Percentiles rank a stretch among this genome's conserved stretches.
Conservation (phyloP, 2,329 filamentous ascomycete species). For the Cladophialophora chaetospira region DNA sequence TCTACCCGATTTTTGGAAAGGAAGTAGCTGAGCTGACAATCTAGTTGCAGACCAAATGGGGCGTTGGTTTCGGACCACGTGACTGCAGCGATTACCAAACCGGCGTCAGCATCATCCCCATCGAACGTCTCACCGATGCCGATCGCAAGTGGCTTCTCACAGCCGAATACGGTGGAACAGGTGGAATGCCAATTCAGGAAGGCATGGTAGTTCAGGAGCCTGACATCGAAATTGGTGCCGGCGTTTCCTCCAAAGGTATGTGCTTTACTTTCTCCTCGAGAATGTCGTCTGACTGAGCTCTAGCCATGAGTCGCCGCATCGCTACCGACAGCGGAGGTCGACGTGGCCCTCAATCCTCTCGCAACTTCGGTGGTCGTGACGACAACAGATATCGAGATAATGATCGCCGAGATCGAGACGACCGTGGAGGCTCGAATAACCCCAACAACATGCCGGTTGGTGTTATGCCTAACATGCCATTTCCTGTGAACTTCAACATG, state of each 20-base stretch:
- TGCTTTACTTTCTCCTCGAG: background rate
- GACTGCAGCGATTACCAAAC: conserved; percentile 96
- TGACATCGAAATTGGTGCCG: conserved; percentile 96
- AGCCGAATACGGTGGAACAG: conserved; percentile 89
- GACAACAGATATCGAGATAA: conserved; percentile 39
- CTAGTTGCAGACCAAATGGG: conserved; percentile 77
- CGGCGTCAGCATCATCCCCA: conserved; percentile 90
- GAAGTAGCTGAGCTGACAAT: conserved; percentile 1
- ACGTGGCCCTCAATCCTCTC: conserved; percentile 51
- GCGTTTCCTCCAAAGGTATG: conserved; percentile 86
- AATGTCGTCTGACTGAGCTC: conserved; percentile 27
- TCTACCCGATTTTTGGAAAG: background rate
- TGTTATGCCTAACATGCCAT: conserved; percentile 35
- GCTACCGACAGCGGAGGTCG: conserved; percentile 54
- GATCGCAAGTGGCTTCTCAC: conserved; percentile 97
- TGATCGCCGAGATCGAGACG: conserved; percentile 36
- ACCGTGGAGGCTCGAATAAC: conserved; percentile 23
- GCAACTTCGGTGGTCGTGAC: conserved; percentile 37
- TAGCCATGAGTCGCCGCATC: conserved; percentile 55
- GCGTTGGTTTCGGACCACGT: conserved; percentile 92
- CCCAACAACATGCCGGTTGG: conserved; percentile 24
- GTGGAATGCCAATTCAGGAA: conserved; percentile 74
- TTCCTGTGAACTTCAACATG: conserved; percentile 41
- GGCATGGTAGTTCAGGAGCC: conserved; percentile 94
- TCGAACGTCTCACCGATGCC: conserved; percentile 88